These are phyloP conservation scores for Laburnicola sp. DNA, from an alignment of 2,329 filamentous ascomycete species.

Conservation along the genomic window DNA sequence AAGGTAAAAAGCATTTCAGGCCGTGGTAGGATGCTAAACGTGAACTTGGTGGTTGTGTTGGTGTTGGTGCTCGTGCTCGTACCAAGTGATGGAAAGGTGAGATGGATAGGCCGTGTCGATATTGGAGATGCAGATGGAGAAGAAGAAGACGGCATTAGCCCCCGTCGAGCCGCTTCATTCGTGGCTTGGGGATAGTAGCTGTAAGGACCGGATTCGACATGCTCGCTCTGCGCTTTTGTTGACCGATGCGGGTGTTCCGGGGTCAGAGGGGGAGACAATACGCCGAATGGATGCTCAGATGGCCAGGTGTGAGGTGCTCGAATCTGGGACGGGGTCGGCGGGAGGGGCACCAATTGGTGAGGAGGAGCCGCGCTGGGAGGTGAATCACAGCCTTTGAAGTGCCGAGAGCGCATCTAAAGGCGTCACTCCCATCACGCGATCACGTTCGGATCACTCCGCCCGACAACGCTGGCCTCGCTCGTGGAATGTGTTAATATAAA, in stretches of 20 bases:
- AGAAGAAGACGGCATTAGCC: conserved; percentile 29
- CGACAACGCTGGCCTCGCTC: background rate
- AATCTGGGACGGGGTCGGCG: conserved; percentile 18
- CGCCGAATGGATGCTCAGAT: conserved; percentile 10
- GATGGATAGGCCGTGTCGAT: conserved; percentile 9
- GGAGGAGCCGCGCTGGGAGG: conserved; percentile 17
- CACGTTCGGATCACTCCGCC: background rate
- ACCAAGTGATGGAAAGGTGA: conserved; percentile 13
- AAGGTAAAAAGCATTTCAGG: conserved; percentile 42
- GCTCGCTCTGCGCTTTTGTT: conserved; percentile 23
- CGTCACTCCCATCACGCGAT: conserved; percentile 8
- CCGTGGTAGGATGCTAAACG: conserved; percentile 35
- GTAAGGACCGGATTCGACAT: conserved; percentile 31
- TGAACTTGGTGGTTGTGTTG: conserved; percentile 25
- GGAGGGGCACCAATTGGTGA: conserved; percentile 5
- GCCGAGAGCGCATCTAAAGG: conserved; percentile 25
- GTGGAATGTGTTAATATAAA: background rate
- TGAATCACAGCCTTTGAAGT: conserved; percentile 12
- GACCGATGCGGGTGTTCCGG: conserved; percentile 5
- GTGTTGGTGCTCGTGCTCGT: conserved; percentile 1
- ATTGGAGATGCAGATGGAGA: conserved; percentile 13
- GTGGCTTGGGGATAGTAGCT: conserved; percentile 24
- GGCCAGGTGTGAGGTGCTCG: conserved; percentile 2
- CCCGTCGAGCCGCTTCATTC: conserved; percentile 36
- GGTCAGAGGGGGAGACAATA: conserved; percentile 10